Percentiles rank a stretch among this genome's conserved stretches.
Conservation (phyloP, 2,329 filamentous ascomycete genomes). For the Phialophora chinensis region DNA sequence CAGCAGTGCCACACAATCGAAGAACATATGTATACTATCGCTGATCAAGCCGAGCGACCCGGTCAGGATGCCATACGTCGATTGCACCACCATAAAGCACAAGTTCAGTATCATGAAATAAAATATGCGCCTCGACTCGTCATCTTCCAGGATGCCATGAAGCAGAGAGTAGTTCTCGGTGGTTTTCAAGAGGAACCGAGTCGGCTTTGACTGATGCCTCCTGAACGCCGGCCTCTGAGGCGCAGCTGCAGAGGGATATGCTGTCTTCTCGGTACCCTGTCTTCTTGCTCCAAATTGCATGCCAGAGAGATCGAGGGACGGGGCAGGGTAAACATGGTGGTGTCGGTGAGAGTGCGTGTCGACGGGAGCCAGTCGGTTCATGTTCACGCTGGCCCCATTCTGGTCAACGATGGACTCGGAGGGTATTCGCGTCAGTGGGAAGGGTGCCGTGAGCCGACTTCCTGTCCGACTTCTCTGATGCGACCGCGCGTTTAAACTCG, state of each 20-base stretch:
- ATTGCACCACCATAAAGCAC: slow-evolving; percentile 90
- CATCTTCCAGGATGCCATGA: slow-evolving; percentile 84
- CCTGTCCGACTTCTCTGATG: slow-evolving; percentile 35
- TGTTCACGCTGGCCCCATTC: slow-evolving; percentile 20
- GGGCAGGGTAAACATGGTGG: slow-evolving; percentile 26
- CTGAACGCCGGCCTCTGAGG: slow-evolving; percentile 40
- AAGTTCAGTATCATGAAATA: slow-evolving; percentile 99
- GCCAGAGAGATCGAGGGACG: slow-evolving; percentile 23
- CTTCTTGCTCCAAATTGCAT: slow-evolving; percentile 31
- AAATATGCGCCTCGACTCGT: slow-evolving; percentile 91
- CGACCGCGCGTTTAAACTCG: slow-evolving; percentile 45
- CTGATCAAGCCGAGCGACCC: slow-evolving; percentile 94
- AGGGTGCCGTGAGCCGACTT: slow-evolving; percentile 36
- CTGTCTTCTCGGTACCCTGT: slow-evolving; percentile 25
- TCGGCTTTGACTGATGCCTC: slow-evolving; percentile 57
- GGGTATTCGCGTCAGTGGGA: slow-evolving; percentile 38
- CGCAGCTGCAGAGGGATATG: slow-evolving; percentile 25
- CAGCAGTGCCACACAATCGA: slow-evolving; percentile 90
- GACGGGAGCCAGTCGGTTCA: slow-evolving; percentile 21
- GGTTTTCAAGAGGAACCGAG: slow-evolving; percentile 71
- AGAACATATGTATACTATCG: slow-evolving; percentile 99
- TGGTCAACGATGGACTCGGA: slow-evolving; percentile 34
- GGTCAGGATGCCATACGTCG: slow-evolving; percentile 90
- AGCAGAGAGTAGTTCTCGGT: slow-evolving; percentile 76
- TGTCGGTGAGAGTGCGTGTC: slow-evolving; percentile 29